Conservation (phyloP, 345 rosid species). For the Arabis alpina region DNA sequence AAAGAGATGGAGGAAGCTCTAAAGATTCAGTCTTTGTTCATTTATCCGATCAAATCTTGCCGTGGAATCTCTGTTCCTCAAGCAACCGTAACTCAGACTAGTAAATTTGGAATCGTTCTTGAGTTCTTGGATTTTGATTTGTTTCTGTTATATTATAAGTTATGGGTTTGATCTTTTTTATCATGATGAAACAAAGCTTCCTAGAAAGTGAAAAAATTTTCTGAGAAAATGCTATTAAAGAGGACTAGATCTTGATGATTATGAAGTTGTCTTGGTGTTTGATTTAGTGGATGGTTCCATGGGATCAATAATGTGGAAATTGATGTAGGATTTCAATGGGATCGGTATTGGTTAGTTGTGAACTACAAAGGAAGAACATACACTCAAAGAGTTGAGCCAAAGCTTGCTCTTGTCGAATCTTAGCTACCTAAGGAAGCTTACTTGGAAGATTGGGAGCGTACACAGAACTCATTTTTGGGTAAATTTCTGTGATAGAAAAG, state of each 20-base stretch:
- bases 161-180: slow-evolving; percentile 1
- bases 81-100: slow-evolving; percentile 72
- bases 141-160: neutral
- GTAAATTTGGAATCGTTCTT: slow-evolving; percentile 34
- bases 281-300: slow-evolving; percentile 9
- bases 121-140: slow-evolving; percentile 3
- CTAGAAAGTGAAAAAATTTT: neutral
- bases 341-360: slow-evolving; percentile 81
- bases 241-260: slow-evolving; percentile 3
- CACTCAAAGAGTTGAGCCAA: slow-evolving; percentile 87
- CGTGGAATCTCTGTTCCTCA: slow-evolving; percentile 77
- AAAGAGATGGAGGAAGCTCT: slow-evolving; percentile 34
- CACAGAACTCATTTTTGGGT: slow-evolving; percentile 63
- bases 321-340: slow-evolving; percentile 82
- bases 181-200: neutral
- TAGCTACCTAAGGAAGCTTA: slow-evolving; percentile 71
- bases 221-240: neutral
- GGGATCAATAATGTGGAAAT: slow-evolving; percentile 5
- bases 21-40: slow-evolving; percentile 58
- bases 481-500: neutral
- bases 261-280: slow-evolving; percentile 7
- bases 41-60: slow-evolving; percentile 85
- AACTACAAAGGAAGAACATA: slow-evolving; percentile 76
- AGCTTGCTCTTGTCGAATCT: slow-evolving; percentile 73
- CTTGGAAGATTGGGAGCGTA: slow-evolving; percentile 70